phyloP scores from a whole-genome alignment of 2,329 filamentous ascomycete species.

The Penicillium occitanis region DNA sequence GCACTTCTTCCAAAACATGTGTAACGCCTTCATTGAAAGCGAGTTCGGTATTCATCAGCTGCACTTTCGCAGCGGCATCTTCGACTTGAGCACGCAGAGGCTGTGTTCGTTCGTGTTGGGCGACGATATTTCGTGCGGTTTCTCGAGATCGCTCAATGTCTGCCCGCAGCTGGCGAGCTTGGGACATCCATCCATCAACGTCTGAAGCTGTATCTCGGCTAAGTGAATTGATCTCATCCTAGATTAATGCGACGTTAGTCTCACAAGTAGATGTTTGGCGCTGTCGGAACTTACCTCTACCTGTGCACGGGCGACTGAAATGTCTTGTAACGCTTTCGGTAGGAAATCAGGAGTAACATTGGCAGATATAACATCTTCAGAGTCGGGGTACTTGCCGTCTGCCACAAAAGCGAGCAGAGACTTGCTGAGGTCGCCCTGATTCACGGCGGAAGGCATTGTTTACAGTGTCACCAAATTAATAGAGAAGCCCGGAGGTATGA shows the following conservation, averaged over 20 bases:
- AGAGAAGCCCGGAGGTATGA: slow-evolving; percentile 4
- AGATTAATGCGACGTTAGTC: slow-evolving; percentile 3
- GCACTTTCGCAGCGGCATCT: slow-evolving; percentile 57
- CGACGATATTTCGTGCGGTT: slow-evolving; percentile 77
- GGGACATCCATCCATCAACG: slow-evolving; percentile 80
- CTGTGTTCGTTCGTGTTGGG: slow-evolving; percentile 69
- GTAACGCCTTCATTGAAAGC: slow-evolving; percentile 58
- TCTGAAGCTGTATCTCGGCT: slow-evolving; percentile 76
- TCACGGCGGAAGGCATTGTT: slow-evolving; percentile 18
- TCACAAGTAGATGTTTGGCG: neutral
- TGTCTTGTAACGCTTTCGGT: slow-evolving; percentile 50
- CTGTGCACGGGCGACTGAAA: slow-evolving; percentile 54
- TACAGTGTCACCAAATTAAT: neutral
- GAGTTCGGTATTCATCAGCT: slow-evolving; percentile 59
- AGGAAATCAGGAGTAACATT: slow-evolving; percentile 52
- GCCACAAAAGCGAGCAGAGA: slow-evolving; percentile 65
- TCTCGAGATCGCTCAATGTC: slow-evolving; percentile 80
- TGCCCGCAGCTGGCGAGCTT: slow-evolving; percentile 78
- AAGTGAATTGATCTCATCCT: slow-evolving; percentile 71
- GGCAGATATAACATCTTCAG: slow-evolving; percentile 56
- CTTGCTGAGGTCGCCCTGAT: slow-evolving; percentile 51
- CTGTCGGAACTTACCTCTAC: slow-evolving; percentile 49
- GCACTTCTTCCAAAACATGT: slow-evolving; percentile 52
- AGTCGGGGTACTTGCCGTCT: slow-evolving; percentile 57
- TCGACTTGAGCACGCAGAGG: slow-evolving; percentile 64